These are phyloP conservation scores for Talaromyces sp. DNA, from an alignment of 2,329 filamentous ascomycete genomes.

Conservation along the genomic window DNA sequence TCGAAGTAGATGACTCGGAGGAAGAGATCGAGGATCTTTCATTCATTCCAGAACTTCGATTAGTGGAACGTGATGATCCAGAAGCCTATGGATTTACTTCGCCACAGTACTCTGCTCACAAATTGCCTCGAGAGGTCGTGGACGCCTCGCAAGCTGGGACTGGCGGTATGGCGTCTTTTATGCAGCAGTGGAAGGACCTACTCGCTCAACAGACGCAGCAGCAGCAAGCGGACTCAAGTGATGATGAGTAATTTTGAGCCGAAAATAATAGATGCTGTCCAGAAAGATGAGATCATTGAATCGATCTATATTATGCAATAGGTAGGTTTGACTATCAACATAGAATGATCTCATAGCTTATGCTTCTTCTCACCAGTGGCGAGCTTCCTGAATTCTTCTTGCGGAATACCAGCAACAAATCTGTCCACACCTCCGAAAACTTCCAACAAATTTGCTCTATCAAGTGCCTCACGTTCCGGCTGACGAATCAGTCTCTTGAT, in stretches of 20 bases:
- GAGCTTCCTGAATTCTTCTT: slow-evolving; percentile 83
- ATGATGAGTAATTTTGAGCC: slow-evolving; percentile 22
- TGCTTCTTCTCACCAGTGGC: slow-evolving; percentile 88
- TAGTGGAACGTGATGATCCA: slow-evolving; percentile 80
- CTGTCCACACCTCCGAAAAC: slow-evolving; percentile 80
- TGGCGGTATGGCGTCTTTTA: slow-evolving; percentile 76
- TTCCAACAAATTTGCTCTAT: slow-evolving; percentile 75
- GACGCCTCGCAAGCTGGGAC: slow-evolving; percentile 63
- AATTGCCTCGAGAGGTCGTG: slow-evolving; percentile 89
- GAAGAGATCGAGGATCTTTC: slow-evolving; percentile 49
- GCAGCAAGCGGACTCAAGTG: slow-evolving; percentile 37
- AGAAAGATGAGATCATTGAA: neutral
- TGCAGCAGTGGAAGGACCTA: slow-evolving; percentile 67
- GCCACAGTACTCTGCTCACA: slow-evolving; percentile 89
- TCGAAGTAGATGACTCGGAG: slow-evolving; percentile 28
- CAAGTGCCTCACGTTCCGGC: slow-evolving; percentile 68
- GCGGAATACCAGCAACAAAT: slow-evolving; percentile 75
- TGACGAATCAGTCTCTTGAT: slow-evolving; percentile 81
- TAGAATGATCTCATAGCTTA: slow-evolving; percentile 62
- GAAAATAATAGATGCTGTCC: neutral
- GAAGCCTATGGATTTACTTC: slow-evolving; percentile 83
- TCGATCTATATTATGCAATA: neutral
- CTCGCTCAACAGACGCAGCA: slow-evolving; percentile 42
- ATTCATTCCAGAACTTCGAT: slow-evolving; percentile 71
- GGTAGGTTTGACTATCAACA: neutral